A percentile compares a stretch with the other conserved stretches of the same genome.
These are phyloP conservation scores for Alternaria novae-zelandiae DNA, from an alignment of 2,329 filamentous ascomycete genomes.

Conservation along the genomic window DNA sequence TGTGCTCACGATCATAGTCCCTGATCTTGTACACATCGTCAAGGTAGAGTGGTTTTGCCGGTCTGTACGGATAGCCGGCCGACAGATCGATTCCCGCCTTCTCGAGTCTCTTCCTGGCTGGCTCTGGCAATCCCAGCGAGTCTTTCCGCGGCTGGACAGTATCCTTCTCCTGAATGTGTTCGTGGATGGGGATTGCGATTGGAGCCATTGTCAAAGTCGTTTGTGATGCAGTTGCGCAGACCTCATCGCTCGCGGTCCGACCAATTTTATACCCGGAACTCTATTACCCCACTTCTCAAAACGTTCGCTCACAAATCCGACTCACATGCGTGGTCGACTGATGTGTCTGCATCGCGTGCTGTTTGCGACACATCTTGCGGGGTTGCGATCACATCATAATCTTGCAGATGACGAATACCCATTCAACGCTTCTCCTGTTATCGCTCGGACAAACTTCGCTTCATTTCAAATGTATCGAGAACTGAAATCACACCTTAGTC, in stretches of 20 bases:
- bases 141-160: constrained; percentile 69
- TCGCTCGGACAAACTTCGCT: constrained; percentile 17
- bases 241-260: not conserved
- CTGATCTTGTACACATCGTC: constrained; percentile 74
- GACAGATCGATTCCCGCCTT: constrained; percentile 74
- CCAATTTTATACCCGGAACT: constrained; percentile 20
- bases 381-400: constrained; percentile 45
- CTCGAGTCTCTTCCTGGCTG: constrained; percentile 64
- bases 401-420: constrained; percentile 39
- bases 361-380: constrained; percentile 34
- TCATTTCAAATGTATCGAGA: not conserved
- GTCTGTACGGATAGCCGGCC: constrained; percentile 73
- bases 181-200: constrained; percentile 57
- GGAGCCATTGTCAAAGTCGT: constrained; percentile 57
- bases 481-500: not conserved
- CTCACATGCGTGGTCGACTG: not conserved
- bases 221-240: not conserved
- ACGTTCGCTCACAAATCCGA: constrained; percentile 21
- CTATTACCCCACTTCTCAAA: constrained; percentile 6
- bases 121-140: constrained; percentile 65
- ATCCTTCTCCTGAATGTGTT: constrained; percentile 64
- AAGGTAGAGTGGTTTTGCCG: constrained; percentile 69
- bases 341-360: constrained; percentile 8
- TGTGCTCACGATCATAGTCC: constrained; percentile 48
- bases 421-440: constrained; percentile 31